Percentiles rank a stretch among this genome's conserved stretches.
Evolutionary conservation across 139 green algal species (phyloP).

Genomic region (Pseudopediastrum boryanum): DNA sequence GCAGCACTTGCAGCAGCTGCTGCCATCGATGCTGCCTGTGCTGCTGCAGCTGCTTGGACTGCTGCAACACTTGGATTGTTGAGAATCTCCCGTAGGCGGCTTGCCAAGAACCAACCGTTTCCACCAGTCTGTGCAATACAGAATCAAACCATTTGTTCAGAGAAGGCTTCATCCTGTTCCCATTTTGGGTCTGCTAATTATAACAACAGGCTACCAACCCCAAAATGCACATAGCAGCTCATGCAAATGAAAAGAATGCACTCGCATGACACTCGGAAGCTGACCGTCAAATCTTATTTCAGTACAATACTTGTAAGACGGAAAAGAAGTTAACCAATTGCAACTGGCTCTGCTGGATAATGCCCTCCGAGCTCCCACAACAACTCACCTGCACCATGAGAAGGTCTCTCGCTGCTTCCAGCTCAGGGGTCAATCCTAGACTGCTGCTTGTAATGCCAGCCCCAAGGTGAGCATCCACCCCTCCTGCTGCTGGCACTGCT

Average conservation of each 20-base stretch:
- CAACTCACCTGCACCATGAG: slow-evolving; percentile 24
- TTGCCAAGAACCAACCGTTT: slow-evolving; percentile 45
- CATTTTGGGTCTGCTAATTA: not conserved
- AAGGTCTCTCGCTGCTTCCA: slow-evolving; percentile 20
- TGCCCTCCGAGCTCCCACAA: not conserved
- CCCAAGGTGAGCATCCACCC: not conserved
- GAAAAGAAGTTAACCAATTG: not conserved
- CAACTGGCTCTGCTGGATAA: not conserved
- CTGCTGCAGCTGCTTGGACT: not conserved
- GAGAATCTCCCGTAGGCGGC: slow-evolving; percentile 32
- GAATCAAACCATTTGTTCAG: not conserved
- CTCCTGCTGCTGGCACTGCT: not conserved
- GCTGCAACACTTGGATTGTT: not conserved
- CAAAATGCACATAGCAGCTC: not conserved
- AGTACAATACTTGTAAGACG: not conserved
- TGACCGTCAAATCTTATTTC: not conserved
- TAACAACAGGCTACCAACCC: not conserved
- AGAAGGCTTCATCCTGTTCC: not conserved
- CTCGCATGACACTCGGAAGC: not conserved
- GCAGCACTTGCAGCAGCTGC: not conserved
- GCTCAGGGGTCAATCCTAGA: not conserved
- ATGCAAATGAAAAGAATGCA: not conserved
- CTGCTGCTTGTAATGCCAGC: not conserved
- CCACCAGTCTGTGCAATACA: slow-evolving; percentile 33
- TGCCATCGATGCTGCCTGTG: not conserved